These are phyloP conservation scores for Graphiopsis chlorocephala DNA, from an alignment of 2,329 filamentous ascomycete genomes.

Conservation along the genomic window DNA sequence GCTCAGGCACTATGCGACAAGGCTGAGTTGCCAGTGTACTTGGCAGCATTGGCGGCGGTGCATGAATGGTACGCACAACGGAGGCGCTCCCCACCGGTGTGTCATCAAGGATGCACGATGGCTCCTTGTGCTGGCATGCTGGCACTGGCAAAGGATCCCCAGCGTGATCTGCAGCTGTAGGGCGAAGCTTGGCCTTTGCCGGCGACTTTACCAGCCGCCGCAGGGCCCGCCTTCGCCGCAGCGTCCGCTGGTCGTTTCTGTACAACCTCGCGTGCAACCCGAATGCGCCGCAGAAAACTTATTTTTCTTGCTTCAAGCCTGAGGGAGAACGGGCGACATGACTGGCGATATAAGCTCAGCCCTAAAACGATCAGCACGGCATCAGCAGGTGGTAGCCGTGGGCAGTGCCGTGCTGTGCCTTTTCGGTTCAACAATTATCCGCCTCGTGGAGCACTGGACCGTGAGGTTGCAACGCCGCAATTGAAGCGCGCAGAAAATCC, in stretches of 20 bases:
- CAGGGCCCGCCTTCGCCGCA: slow-evolving; percentile 3
- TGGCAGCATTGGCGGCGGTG: neutral
- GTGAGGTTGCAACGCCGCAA: neutral
- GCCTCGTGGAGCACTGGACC: neutral
- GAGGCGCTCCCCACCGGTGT: neutral
- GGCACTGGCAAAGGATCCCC: neutral
- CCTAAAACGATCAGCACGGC: neutral
- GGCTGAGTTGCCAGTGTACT: slow-evolving; percentile 1
- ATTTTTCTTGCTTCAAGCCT: neutral
- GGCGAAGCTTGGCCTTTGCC: slow-evolving; percentile 8
- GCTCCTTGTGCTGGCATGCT: neutral
- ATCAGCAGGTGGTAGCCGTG: neutral
- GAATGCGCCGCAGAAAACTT: neutral
- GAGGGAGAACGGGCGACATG: neutral
- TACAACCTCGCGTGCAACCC: neutral
- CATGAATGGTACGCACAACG: neutral
- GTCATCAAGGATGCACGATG: neutral
- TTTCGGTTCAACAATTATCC: neutral
- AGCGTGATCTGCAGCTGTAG: neutral
- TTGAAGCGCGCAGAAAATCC: neutral
- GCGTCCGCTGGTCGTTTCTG: neutral
- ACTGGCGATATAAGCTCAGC: neutral
- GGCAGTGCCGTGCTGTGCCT: neutral
- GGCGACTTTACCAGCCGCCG: slow-evolving; percentile 1
- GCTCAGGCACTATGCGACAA: neutral